phyloP scores from a whole-genome alignment of 345 rosid genomes.

The Populus pruinosa region DNA sequence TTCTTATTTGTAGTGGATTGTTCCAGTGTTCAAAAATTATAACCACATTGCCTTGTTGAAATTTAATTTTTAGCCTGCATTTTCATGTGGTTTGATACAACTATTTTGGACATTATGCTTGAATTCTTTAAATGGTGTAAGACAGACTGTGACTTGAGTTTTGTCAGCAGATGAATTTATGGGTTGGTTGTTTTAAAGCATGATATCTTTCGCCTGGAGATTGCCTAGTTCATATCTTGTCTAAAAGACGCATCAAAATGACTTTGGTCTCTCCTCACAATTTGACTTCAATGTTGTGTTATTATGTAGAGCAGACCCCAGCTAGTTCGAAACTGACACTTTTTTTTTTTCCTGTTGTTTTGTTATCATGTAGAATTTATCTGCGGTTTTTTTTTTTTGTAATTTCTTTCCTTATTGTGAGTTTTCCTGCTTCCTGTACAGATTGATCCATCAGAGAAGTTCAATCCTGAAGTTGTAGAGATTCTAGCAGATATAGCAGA shows the following conservation, averaged over 20 bases:
- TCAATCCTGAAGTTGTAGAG: conserved; percentile 94
- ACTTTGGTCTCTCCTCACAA: not conserved
- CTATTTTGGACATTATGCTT: not conserved
- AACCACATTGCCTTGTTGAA: no score
- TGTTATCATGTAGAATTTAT: not conserved
- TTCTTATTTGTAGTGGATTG: no score
- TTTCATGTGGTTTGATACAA: not conserved
- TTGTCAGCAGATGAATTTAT: not conserved
- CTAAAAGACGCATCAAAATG: not conserved
- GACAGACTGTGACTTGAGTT: not conserved
- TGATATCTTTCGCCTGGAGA: not conserved
- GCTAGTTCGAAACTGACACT: no score
- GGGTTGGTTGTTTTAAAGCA: not conserved
- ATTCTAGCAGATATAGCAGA: conserved; percentile 91
- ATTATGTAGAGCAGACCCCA: no score
- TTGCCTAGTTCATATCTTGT: not conserved
- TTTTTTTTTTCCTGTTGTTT: not conserved
- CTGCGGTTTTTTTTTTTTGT: not conserved
- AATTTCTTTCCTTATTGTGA: conserved; percentile 2
- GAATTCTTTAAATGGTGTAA: not conserved
- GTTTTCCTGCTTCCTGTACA: conserved; percentile 25
- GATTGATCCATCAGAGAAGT: conserved; percentile 87
- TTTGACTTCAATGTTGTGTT: not conserved
- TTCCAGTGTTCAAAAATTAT: no score
- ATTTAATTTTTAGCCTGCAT: no score